These are phyloP conservation scores for Podila epicladia DNA, from an alignment of 192 early-diverging fungal genomes.

Conservation along the genomic window DNA sequence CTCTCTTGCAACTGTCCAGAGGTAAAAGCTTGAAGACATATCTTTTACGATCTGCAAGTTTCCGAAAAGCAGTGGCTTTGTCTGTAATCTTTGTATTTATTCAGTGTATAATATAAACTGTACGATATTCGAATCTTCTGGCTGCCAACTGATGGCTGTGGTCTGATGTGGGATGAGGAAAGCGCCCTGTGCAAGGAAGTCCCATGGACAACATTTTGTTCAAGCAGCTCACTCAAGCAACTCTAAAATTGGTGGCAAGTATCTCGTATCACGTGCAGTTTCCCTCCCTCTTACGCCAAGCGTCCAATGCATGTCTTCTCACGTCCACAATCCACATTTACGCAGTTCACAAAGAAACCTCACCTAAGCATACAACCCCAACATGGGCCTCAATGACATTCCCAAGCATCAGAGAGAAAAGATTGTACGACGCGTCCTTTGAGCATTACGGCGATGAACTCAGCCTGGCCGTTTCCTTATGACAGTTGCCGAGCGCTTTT, in stretches of 20 bases:
- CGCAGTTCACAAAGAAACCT: not conserved
- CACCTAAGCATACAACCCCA: not conserved
- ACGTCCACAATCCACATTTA: not conserved
- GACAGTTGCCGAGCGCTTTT: not conserved
- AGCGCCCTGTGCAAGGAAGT: too few relatives aligned
- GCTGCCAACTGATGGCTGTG: not conserved
- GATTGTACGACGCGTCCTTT: constrained; percentile 17
- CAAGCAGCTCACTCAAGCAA: not conserved
- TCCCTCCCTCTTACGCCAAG: too few relatives aligned
- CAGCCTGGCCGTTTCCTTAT: not conserved
- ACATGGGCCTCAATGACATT: not conserved
- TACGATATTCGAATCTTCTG: not conserved
- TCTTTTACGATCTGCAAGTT: not conserved
- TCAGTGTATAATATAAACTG: not conserved
- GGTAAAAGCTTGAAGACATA: not conserved
- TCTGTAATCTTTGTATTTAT: not conserved
- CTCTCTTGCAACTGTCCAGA: constrained; percentile 3
- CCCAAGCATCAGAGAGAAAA: constrained; percentile 17
- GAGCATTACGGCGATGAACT: not conserved
- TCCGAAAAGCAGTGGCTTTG: not conserved
- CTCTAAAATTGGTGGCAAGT: too few relatives aligned
- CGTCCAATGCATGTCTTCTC: not conserved
- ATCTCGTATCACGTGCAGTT: too few relatives aligned
- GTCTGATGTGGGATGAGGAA: too few relatives aligned
- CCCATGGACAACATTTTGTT: too few relatives aligned